These are phyloP conservation scores for Inonotus hispidus DNA, from an alignment of 1,284 basidiomycete genomes.

Conservation along the genomic window DNA sequence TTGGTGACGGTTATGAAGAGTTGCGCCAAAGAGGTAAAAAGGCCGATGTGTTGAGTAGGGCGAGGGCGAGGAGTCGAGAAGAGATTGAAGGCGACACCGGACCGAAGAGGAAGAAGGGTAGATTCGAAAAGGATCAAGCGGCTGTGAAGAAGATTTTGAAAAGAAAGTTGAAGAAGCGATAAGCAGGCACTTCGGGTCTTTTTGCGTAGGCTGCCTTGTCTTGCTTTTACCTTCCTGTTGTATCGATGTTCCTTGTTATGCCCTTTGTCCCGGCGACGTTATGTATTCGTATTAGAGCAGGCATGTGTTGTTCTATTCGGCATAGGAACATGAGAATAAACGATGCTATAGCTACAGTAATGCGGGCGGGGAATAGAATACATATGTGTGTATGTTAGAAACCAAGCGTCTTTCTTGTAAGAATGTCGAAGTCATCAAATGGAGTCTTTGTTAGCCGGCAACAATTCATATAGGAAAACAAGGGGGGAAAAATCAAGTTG, in stretches of 20 bases:
- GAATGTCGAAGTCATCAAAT: background rate
- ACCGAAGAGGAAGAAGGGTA: slow-evolving; percentile 56
- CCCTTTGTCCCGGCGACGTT: background rate
- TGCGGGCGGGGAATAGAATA: background rate
- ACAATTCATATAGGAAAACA: background rate
- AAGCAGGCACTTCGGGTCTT: background rate
- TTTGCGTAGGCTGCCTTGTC: background rate
- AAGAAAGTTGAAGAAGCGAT: slow-evolving; percentile 22
- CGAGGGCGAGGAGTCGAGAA: slow-evolving; percentile 34
- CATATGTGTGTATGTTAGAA: slow-evolving; percentile 3
- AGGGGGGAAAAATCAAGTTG: background rate
- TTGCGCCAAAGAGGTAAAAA: slow-evolving; percentile 65
- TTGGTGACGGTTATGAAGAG: slow-evolving; percentile 71
- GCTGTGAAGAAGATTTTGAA: slow-evolving; percentile 39
- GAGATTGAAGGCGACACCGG: slow-evolving; percentile 37
- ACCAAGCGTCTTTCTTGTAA: background rate
- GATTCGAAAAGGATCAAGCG: slow-evolving; percentile 74
- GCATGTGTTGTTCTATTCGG: background rate
- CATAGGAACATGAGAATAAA: background rate
- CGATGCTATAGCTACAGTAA: slow-evolving; percentile 12
- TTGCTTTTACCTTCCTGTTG: background rate
- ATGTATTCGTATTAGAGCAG: background rate
- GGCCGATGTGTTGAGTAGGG: slow-evolving; percentile 51
- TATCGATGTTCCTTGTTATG: background rate
- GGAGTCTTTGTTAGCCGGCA: background rate